Base-by-base conservation (phyloP, 805 yeast genomes). In the Alloascoidea africana region DNA sequence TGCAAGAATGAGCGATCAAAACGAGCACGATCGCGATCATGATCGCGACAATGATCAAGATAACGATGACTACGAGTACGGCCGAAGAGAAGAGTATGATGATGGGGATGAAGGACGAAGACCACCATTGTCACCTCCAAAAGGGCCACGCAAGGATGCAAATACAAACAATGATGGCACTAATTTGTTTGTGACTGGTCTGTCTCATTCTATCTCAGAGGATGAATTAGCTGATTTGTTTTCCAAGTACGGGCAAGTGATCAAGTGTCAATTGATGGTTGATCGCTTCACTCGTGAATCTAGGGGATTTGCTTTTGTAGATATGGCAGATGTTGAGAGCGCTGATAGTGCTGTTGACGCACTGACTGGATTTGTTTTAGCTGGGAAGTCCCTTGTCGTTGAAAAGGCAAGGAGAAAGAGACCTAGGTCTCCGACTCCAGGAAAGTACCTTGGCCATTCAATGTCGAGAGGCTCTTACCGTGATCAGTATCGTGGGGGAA, bases 271-370 rank as follows among this genome's bases (percentile, higher is more conserved):
- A 41, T 58, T 70, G 37, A 65, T 70, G 63, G 36, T 48, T 8
- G 74, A 70, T 48, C 60, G 64, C 0, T 58, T 50, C 33, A 56
- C 71, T 1, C 54, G 59, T 2, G 59, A 51, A 18, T 57, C 70
- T 4, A 60, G 68, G 41, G 75, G 75, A 1, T 69, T 65, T 49
- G 76, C 74, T 5, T 70, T 70, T 43, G 66, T 68, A 14, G 55
- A 63, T 34, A 66, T 68, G 47, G 49, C 42, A 32, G 52, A 58
- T n/a, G 51, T 52, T n/a, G 63, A 56, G 14, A 53, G 54, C 2
- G 71, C 70, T 39, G 59, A 58, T 36, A 54, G 55, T n/a, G 74
- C 73, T 1, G 48, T 63, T 14, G 49, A 46, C n/a, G 66, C 56
- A 34, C 59, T 68, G 56, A 58, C 61, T 41, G 70, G 70, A 1